Conservation (phyloP, 352 stramenopile genomes). For the Globisporangium alternatum region DNA sequence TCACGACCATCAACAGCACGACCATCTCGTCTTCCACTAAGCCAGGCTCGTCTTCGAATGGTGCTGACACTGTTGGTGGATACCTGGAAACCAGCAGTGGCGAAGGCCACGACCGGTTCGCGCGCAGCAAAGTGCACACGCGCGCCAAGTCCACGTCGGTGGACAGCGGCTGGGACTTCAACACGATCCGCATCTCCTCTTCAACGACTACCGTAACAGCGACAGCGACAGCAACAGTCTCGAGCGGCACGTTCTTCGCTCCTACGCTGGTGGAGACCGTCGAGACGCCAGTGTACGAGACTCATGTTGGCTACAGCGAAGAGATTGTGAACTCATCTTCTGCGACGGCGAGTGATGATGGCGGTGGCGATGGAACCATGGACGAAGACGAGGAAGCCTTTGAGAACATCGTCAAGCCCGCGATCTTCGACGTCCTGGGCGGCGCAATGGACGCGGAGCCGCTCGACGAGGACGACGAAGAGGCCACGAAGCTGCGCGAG, state of each 20-base stretch:
- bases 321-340: slow-evolving; percentile 4
- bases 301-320: neutral
- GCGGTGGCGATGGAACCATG: slow-evolving; percentile 21
- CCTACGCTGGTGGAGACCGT: slow-evolving; percentile 12
- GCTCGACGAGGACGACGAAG: slow-evolving; percentile 21
- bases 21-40: neutral
- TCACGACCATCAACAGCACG: neutral
- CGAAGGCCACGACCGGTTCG: slow-evolving; percentile 26
- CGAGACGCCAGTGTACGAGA: neutral
- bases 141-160: slow-evolving; percentile 35
- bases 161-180: slow-evolving; percentile 77
- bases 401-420: slow-evolving; percentile 69
- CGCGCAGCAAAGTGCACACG: slow-evolving; percentile 35
- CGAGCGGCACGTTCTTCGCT: slow-evolving; percentile 7
- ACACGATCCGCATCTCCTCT: slow-evolving; percentile 61
- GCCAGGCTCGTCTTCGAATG: neutral
- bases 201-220: slow-evolving; percentile 11
- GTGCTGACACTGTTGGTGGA: neutral
- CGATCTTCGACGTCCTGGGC: slow-evolving; percentile 72
- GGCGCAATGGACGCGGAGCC: slow-evolving; percentile 30
- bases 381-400: slow-evolving; percentile 55
- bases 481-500: slow-evolving; percentile 48
- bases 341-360: slow-evolving; percentile 11
- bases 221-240: neutral
- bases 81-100: neutral